Conservation (phyloP, 1,284 basidiomycete genomes). For the Sporisorium exsertum region DNA sequence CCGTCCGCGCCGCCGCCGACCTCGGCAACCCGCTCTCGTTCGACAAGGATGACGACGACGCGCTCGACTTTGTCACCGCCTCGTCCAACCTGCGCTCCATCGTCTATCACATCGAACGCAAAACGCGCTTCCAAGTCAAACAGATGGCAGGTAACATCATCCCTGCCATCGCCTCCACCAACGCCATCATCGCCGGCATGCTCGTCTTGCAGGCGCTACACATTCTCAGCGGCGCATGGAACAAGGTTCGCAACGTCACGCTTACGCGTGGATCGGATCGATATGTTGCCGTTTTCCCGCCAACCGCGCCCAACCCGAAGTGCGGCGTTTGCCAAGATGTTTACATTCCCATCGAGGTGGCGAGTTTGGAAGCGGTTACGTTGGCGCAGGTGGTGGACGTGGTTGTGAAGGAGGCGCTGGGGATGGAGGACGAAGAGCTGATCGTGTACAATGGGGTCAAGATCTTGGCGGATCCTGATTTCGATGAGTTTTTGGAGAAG, state of each 20-base stretch:
- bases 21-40: conserved; percentile 81
- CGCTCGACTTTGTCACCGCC: conserved; percentile 94
- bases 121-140: conserved; percentile 98
- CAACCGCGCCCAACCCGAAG: conserved; percentile 43
- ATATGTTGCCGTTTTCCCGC: conserved; percentile 37
- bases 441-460: conserved; percentile 80
- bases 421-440: conserved; percentile 69
- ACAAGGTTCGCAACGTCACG: conserved; percentile 44
- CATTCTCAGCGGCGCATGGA: conserved; percentile 73
- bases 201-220: conserved; percentile 92
- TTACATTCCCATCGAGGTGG: conserved; percentile 76
- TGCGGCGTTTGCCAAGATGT: conserved; percentile 90
- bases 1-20: conserved; percentile 78
- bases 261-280: conserved; percentile 43
- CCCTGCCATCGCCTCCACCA: conserved; percentile 98
- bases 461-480: conserved; percentile 86
- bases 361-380: conserved; percentile 78
- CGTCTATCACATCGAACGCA: conserved; percentile 85
- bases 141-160: conserved; percentile 98
- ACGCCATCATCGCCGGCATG: conserved; percentile 93
- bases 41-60: conserved; percentile 98
- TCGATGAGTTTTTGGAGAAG: conserved; percentile 82
- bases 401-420: conserved; percentile 72
- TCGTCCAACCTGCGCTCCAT: conserved; percentile 90
- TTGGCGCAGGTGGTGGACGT: conserved; percentile 79